Base-by-base conservation (phyloP, 2,329 filamentous ascomycete species). In the Chrysoporthe puriensis region DNA sequence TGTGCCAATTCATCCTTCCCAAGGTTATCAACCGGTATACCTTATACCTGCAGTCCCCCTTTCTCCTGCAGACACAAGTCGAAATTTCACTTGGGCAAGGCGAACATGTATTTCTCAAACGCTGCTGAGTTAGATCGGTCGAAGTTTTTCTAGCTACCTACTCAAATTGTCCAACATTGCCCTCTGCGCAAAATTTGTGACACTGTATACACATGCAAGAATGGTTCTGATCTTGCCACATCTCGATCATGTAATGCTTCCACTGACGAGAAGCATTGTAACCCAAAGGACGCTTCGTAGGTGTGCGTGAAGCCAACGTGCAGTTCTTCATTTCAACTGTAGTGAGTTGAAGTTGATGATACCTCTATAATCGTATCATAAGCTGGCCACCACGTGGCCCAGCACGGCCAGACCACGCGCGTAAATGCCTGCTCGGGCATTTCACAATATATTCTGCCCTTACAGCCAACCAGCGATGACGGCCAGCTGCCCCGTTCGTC, bases 391-490 rank as follows among this genome's bases (percentile, higher is more conserved):
- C 68, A 63, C 56, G 65, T 56, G 66, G 60, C 62, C 62, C 21
- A 26, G 6, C 18, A 32, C 11, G 11, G 36, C 7, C 42, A 56
- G 32, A 44, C 56, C 66, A 42, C 56, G 62, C 62, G 66, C 68
- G 66, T 69, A 16, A 46, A 69, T 69, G 68, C 43, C 54, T 65
- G 69, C 73, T 72, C 73, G 74, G 77, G 80, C 81, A 83, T 83
- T 83, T 83, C 81, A 83, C 81, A 83, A 83, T 83, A 69, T 69
- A 83, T 82, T 83, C 81, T 82, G 81, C 80, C 75, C 70, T 71
- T 70, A 34, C 69, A 69, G 69, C 69, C 70, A 69, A 67, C 69
- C 50, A 71, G 70, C 58, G 50, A 26, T 42, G 8, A 63, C 42
- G 32, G 40, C 52, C 57, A 52, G 56, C 40, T 60, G 63, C 60